Percentiles rank a stretch among this genome's conserved stretches.
These are phyloP conservation scores for Septoria petroselini DNA, from an alignment of 2,329 filamentous ascomycete genomes.

Conservation along the genomic window DNA sequence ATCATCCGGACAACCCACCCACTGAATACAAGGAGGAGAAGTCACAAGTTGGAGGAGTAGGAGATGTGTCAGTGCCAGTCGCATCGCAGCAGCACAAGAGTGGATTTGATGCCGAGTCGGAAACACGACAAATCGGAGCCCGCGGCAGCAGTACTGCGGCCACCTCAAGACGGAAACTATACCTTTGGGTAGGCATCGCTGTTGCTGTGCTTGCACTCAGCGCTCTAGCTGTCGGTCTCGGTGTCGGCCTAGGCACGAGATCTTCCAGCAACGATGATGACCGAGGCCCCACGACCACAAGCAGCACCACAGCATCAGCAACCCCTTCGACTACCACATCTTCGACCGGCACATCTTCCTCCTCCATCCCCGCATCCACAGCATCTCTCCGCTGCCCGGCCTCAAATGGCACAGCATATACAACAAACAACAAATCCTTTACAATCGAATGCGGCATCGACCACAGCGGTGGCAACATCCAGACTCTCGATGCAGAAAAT, in stretches of 20 bases:
- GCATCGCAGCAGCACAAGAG: not conserved
- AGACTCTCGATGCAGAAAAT: slow-evolving; percentile 18
- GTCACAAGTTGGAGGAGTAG: not conserved
- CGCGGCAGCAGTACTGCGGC: not conserved
- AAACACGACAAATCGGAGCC: not conserved
- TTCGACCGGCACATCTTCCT: not conserved
- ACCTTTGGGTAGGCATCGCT: not conserved
- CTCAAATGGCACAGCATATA: slow-evolving; percentile 26
- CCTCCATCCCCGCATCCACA: not conserved
- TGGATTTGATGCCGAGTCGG: not conserved
- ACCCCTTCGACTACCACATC: not conserved
- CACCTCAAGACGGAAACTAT: not conserved
- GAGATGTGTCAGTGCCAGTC: too few species aligned
- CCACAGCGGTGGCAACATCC: slow-evolving; percentile 33
- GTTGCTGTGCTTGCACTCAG: not conserved
- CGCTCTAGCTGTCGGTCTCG: slow-evolving; percentile 4
- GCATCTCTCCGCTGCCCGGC: slow-evolving; percentile 20
- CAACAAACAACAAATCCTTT: slow-evolving; percentile 24
- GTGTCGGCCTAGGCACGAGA: not conserved
- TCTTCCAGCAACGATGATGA: not conserved
- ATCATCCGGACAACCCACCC: not conserved
- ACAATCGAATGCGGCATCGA: slow-evolving; percentile 34
- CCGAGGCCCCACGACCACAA: not conserved
- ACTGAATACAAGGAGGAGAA: not conserved
- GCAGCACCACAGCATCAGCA: not conserved